These are phyloP conservation scores for Lophium mytilinum DNA, from an alignment of 495 filamentous ascomycete species.

Conservation along the genomic window DNA sequence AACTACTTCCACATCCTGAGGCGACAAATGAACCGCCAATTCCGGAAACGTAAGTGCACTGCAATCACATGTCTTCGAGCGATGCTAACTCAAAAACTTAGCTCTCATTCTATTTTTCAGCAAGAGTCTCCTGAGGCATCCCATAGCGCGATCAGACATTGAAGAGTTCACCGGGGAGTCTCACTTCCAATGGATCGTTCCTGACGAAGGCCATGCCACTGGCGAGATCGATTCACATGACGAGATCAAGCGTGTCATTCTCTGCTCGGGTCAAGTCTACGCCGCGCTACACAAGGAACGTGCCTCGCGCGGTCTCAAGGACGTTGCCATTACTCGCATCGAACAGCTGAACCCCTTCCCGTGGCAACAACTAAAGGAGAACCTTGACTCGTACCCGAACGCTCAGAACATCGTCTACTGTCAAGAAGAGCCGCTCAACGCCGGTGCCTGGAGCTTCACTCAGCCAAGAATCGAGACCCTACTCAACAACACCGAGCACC, in stretches of 20 bases:
- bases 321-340: slow-evolving; percentile 87
- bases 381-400: slow-evolving; percentile 92
- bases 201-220: slow-evolving; percentile 70
- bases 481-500: slow-evolving; percentile 81
- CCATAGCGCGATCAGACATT: slow-evolving; percentile 76
- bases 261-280: slow-evolving; percentile 94
- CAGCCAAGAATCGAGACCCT: slow-evolving; percentile 95
- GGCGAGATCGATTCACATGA: slow-evolving; percentile 66
- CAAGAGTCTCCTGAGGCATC: slow-evolving; percentile 88
- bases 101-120: slow-evolving; percentile 96
- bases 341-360: slow-evolving; percentile 99
- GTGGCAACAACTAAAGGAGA: slow-evolving; percentile 91
- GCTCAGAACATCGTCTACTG: slow-evolving; percentile 92
- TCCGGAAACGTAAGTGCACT: slow-evolving; percentile 81
- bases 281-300: slow-evolving; percentile 86
- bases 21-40: slow-evolving; percentile 96
- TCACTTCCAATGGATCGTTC: slow-evolving; percentile 94
- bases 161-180: slow-evolving; percentile 84
- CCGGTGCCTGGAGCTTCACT: slow-evolving; percentile 87
- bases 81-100: slow-evolving; percentile 39
- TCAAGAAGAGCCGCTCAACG: slow-evolving; percentile 96
- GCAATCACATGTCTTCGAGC: background rate
- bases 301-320: slow-evolving; percentile 68
- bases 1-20: slow-evolving; percentile 96
- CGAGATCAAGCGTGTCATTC: slow-evolving; percentile 85